phyloP scores from a whole-genome alignment of 371 early-diverging fungal species.

The Actinomucor elegans region DNA sequence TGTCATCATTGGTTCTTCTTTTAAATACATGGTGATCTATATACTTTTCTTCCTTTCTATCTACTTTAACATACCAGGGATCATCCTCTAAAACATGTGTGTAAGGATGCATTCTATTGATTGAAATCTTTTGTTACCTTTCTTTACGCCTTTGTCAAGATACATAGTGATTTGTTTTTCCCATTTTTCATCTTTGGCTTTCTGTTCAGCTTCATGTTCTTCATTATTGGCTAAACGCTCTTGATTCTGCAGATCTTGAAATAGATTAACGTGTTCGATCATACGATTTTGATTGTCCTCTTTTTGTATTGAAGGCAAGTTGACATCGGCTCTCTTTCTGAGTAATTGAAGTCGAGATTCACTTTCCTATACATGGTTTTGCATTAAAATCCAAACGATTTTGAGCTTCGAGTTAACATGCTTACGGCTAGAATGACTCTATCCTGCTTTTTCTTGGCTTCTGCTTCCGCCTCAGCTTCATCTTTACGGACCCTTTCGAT shows the following conservation, averaged over 20 bases:
- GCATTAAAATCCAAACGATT: neutral
- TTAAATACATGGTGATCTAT: conserved; percentile 13
- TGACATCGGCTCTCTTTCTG: conserved; percentile 45
- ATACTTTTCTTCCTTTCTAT: conserved; percentile 23
- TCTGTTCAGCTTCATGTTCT: conserved; percentile 61
- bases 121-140: conserved; percentile 25
- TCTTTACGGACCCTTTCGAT: conserved; percentile 67
- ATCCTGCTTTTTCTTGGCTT: conserved; percentile 47
- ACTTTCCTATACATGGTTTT: conserved; percentile 48
- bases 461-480: conserved; percentile 62
- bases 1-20: neutral
- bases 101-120: neutral
- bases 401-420: neutral
- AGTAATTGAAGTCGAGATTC: conserved; percentile 55
- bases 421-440: conserved; percentile 52
- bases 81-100: conserved; percentile 7
- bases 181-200: conserved; percentile 55
- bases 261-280: conserved; percentile 57
- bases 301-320: neutral
- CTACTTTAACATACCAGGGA: conserved; percentile 38
- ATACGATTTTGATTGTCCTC: conserved; percentile 1
- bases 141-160: conserved; percentile 45
- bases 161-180: conserved; percentile 67
- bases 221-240: conserved; percentile 35
- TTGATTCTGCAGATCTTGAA: conserved; percentile 48